phyloP scores from a whole-genome alignment of 2,329 filamentous ascomycete species.

The Fusarium scirpi region DNA sequence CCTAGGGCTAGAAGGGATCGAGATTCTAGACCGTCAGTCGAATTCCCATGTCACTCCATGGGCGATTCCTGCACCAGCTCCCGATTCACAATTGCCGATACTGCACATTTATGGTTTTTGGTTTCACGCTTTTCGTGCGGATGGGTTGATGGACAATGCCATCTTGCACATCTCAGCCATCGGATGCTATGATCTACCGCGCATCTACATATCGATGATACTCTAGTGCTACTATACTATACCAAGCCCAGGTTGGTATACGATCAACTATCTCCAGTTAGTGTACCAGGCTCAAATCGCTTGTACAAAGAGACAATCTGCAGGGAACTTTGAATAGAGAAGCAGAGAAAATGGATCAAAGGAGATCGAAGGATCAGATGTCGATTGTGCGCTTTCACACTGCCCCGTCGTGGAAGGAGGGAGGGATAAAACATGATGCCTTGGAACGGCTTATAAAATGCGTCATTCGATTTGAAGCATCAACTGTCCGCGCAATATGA shows the following conservation, averaged over 20 bases:
- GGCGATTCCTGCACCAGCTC: constrained; percentile 29
- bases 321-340: background rate
- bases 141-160: constrained; percentile 5
- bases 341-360: constrained; percentile 10
- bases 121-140: background rate
- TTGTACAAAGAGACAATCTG: background rate
- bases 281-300: background rate
- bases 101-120: constrained; percentile 6
- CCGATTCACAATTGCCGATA: constrained; percentile 12
- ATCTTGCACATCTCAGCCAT: constrained; percentile 4
- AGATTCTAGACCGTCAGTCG: constrained; percentile 36
- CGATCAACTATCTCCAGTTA: background rate
- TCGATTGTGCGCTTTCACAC: constrained; percentile 12
- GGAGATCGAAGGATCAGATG: background rate
- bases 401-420: constrained; percentile 12
- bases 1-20: constrained; percentile 31
- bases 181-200: constrained; percentile 3
- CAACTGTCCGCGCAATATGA: constrained; percentile 26
- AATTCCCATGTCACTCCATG: constrained; percentile 43
- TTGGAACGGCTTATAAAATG: constrained; percentile 22
- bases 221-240: background rate
- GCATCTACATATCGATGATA: constrained; percentile 1
- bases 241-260: background rate
- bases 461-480: constrained; percentile 29
- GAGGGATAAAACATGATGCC: constrained; percentile 23